Evolutionary conservation across 495 filamentous ascomycete species (phyloP).

Genomic region (Cairneyella variabilis): DNA sequence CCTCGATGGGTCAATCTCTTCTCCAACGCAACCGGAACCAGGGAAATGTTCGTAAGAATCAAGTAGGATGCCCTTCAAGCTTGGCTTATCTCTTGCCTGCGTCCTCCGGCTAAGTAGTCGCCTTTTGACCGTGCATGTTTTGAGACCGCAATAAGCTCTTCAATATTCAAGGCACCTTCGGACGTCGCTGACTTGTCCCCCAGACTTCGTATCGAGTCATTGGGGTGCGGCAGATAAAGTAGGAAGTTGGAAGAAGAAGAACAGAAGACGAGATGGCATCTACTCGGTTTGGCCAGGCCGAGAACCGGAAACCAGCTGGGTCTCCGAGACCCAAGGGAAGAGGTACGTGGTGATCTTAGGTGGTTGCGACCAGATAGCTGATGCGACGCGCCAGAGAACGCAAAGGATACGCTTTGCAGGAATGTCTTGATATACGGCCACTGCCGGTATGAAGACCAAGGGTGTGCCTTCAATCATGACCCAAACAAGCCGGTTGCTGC

Average conservation of each 20-base stretch:
- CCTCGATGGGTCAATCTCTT: constrained; percentile 16
- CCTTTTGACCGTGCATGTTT: background rate
- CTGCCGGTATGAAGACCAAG: constrained; percentile 85
- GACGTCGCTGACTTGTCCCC: constrained; percentile 5
- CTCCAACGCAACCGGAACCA: constrained; percentile 24
- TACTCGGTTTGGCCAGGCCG: constrained; percentile 23
- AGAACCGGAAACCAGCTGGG: constrained; percentile 32
- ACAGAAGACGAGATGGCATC: constrained; percentile 22
- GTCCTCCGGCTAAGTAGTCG: background rate
- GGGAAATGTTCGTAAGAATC: constrained; percentile 32
- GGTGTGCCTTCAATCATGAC: constrained; percentile 90
- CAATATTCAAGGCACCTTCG: background rate
- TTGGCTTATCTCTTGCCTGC: background rate
- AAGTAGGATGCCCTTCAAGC: constrained; percentile 26
- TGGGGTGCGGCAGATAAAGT: constrained; percentile 24
- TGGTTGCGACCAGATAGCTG: too few relatives aligned
- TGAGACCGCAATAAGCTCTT: too few relatives aligned
- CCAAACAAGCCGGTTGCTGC: constrained; percentile 48
- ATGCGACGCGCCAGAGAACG: constrained; percentile 44
- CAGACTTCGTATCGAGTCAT: constrained; percentile 23
- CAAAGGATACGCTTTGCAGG: constrained; percentile 86
- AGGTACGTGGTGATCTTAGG: constrained; percentile 49
- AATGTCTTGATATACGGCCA: constrained; percentile 93
- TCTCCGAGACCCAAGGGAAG: constrained; percentile 63
- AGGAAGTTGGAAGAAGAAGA: constrained; percentile 9